phyloP scores from a whole-genome alignment of 108 stramenopile species.

The Schizochytrium sp. region DNA sequence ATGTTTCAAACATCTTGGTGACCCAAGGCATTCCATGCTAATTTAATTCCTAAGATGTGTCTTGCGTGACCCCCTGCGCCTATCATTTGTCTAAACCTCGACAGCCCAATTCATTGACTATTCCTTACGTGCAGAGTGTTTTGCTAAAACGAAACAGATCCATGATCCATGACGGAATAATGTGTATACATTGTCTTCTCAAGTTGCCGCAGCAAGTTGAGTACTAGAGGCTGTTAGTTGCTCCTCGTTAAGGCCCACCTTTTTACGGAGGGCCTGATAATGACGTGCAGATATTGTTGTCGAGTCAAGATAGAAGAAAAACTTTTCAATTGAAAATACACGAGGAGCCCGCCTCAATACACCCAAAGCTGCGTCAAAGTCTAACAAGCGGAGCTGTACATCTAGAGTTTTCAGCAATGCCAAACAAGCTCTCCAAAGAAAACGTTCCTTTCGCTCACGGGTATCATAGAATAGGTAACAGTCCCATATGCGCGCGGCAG shows the following conservation, averaged over 20 bases:
- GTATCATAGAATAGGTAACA: conserved; percentile 28
- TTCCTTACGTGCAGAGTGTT: too few relatives aligned
- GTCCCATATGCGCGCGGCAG: conserved; percentile 53
- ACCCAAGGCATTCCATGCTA: too few relatives aligned
- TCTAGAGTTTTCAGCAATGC: conserved; percentile 37
- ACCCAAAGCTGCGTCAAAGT: conserved; percentile 34
- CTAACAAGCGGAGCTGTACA: conserved; percentile 51
- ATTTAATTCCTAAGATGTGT: too few relatives aligned
- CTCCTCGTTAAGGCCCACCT: not conserved
- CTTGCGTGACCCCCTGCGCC: too few relatives aligned
- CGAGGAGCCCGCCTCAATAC: not conserved
- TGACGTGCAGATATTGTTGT: not conserved
- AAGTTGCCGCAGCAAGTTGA: conserved; percentile 11
- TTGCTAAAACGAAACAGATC: too few relatives aligned
- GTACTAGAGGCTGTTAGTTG: conserved; percentile 29
- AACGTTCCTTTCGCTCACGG: conserved; percentile 40
- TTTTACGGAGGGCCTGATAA: not conserved
- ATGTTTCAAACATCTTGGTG: too few relatives aligned
- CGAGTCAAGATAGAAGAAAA: conserved; percentile 23
- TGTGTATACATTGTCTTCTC: not conserved
- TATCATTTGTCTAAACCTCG: too few relatives aligned
- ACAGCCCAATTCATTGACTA: too few relatives aligned
- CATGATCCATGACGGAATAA: too few relatives aligned
- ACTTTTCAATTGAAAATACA: conserved; percentile 45
- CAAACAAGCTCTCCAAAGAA: conserved; percentile 28